Evolutionary conservation across 306 rosid genomes (phyloP).

Genomic region (Erythrophleum fordii): DNA sequence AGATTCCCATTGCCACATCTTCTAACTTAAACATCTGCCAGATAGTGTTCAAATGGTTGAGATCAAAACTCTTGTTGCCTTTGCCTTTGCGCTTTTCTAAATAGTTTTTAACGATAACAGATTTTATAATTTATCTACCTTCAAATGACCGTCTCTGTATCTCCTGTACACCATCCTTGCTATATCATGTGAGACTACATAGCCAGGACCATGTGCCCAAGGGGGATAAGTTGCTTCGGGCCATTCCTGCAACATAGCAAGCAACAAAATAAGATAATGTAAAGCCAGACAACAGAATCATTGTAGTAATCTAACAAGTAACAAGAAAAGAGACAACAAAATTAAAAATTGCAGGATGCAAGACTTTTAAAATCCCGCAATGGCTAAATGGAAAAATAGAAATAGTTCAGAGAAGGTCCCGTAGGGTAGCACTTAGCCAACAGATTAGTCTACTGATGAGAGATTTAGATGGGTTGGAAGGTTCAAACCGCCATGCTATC

Average conservation of each 20-base stretch:
- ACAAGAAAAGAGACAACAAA: constrained; percentile 5
- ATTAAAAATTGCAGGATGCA: not conserved
- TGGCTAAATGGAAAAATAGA: not conserved
- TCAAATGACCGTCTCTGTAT: constrained; percentile 64
- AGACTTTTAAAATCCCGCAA: not conserved
- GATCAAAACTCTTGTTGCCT: constrained; percentile 13
- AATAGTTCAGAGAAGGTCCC: not conserved
- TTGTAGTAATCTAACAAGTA: not conserved
- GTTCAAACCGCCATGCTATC: no score
- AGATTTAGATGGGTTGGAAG: not conserved
- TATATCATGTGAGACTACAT: constrained; percentile 82
- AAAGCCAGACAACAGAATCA: not conserved
- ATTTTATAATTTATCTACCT: constrained; percentile 54
- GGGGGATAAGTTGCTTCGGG: constrained; percentile 80
- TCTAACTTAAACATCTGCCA: constrained; percentile 94
- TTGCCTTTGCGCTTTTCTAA: not conserved
- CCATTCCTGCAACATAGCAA: constrained; percentile 76
- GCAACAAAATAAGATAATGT: constrained; percentile 35
- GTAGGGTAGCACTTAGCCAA: not conserved
- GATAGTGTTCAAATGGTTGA: constrained; percentile 37
- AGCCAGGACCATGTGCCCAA: constrained; percentile 99
- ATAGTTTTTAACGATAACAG: not conserved
- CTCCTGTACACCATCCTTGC: constrained; percentile 65
- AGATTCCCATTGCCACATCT: constrained; percentile 98
- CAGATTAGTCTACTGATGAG: not conserved